phyloP scores from a whole-genome alignment of 2,329 filamentous ascomycete genomes.

The Verticillium klebahnii region DNA sequence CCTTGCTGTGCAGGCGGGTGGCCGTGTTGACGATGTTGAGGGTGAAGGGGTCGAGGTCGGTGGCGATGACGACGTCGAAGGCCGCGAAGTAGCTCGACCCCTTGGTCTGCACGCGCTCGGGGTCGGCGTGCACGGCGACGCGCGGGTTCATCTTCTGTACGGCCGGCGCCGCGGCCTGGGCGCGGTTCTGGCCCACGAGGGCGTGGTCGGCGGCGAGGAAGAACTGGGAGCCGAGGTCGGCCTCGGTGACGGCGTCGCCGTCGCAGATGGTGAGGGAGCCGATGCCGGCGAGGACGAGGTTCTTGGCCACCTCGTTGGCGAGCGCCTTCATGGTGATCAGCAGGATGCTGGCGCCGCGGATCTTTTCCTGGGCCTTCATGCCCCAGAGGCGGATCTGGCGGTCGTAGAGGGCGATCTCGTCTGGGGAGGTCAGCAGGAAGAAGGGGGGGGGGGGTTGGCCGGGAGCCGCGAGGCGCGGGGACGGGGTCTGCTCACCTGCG shows the following conservation, averaged over 20 bases:
- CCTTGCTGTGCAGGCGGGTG: slow-evolving; percentile 69
- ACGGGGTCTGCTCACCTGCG: slow-evolving; percentile 16
- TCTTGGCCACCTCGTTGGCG: slow-evolving; percentile 89
- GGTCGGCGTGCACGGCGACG: slow-evolving; percentile 70
- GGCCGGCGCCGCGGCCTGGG: slow-evolving; percentile 71
- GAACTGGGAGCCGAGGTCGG: slow-evolving; percentile 79
- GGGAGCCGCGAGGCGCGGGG: background rate
- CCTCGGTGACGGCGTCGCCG: slow-evolving; percentile 66
- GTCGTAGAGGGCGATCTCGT: slow-evolving; percentile 96
- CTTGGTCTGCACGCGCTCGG: slow-evolving; percentile 62
- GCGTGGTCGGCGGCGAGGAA: slow-evolving; percentile 65
- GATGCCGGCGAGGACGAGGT: slow-evolving; percentile 90
- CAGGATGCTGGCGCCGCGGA: slow-evolving; percentile 84
- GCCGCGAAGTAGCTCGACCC: slow-evolving; percentile 67
- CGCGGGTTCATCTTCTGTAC: slow-evolving; percentile 86
- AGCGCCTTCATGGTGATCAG: slow-evolving; percentile 84
- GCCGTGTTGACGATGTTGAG: slow-evolving; percentile 80
- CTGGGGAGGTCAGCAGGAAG: slow-evolving; percentile 35
- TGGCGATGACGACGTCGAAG: slow-evolving; percentile 87
- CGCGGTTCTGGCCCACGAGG: slow-evolving; percentile 77
- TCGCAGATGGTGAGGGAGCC: slow-evolving; percentile 87
- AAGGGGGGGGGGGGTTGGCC: background rate
- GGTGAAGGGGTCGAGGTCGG: slow-evolving; percentile 72
- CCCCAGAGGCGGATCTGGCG: slow-evolving; percentile 97
- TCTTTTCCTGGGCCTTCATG: slow-evolving; percentile 87